phyloP scores from a whole-genome alignment of 2,329 filamentous ascomycete species.

The Fusarium equiseti region DNA sequence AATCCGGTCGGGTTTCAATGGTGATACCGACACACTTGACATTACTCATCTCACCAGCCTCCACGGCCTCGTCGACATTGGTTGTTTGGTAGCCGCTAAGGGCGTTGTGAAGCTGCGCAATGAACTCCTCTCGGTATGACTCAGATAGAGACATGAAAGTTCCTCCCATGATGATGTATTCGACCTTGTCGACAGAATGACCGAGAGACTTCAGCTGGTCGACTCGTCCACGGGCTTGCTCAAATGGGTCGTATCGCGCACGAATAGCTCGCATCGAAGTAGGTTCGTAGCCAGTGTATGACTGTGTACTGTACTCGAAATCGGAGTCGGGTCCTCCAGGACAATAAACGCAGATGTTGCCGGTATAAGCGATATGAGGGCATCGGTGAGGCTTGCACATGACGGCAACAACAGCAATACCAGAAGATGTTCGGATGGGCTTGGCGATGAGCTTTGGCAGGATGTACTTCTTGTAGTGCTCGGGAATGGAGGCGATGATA shows the following conservation, averaged over 20 bases:
- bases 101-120: conserved; percentile 95
- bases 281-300: conserved; percentile 97
- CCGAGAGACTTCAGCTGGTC: conserved; percentile 96
- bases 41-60: conserved; percentile 94
- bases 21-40: conserved; percentile 99
- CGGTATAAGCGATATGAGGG: conserved; percentile 97
- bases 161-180: conserved; percentile 99
- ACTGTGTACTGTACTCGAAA: conserved; percentile 99
- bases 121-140: conserved; percentile 91
- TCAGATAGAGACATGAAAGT: conserved; percentile 98
- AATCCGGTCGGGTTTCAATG: conserved; percentile 96
- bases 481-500: conserved; percentile 98
- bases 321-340: conserved; percentile 97
- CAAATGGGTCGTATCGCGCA: conserved; percentile 96
- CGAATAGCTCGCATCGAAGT: conserved; percentile 99
- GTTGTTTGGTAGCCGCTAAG: conserved; percentile 94
- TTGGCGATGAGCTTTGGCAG: conserved; percentile 96
- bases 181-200: conserved; percentile 98
- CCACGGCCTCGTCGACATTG: conserved; percentile 94
- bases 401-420: conserved; percentile 97
- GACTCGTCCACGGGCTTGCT: conserved; percentile 94
- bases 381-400: conserved; percentile 99
- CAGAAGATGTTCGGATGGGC: conserved; percentile 93
- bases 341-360: conserved; percentile 99
- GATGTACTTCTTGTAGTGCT: conserved; percentile 99